Evolutionary conservation across 2,329 filamentous ascomycete species (phyloP).

Genomic region (Claviceps humidiphila): DNA sequence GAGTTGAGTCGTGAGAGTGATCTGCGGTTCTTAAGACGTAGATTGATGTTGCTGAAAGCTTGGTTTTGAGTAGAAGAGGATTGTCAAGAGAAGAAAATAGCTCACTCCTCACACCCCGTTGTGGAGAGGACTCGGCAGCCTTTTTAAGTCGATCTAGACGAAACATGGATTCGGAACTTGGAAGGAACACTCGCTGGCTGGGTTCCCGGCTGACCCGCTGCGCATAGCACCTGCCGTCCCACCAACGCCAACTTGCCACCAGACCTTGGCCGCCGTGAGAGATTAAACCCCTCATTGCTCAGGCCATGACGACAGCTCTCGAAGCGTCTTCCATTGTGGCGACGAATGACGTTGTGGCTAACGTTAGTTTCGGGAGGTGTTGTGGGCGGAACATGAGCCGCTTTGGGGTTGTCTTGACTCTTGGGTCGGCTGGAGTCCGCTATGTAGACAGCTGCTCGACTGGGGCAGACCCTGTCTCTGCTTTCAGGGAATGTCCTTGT

Average conservation of each 20-base stretch:
- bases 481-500: too few species aligned
- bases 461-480: too few species aligned
- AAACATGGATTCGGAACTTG: not conserved
- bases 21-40: not conserved
- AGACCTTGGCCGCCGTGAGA: not conserved
- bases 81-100: too few species aligned
- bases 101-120: too few species aligned
- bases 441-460: too few species aligned
- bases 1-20: not conserved
- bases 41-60: not conserved
- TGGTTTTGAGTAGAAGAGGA: not conserved
- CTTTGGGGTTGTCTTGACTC: too few species aligned
- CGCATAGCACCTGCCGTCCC: not conserved
- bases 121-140: not conserved
- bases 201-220: not conserved
- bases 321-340: conserved; percentile 3
- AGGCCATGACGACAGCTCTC: conserved; percentile 1
- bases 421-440: too few species aligned
- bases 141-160: not conserved
- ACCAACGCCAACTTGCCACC: not conserved
- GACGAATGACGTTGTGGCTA: conserved; percentile 3
- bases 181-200: not conserved
- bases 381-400: too few species aligned
- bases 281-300: not conserved
- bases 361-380: too few species aligned